Evolutionary conservation across 371 early-diverging fungal species (phyloP).

Genomic region (Sporodiniella umbellata): DNA sequence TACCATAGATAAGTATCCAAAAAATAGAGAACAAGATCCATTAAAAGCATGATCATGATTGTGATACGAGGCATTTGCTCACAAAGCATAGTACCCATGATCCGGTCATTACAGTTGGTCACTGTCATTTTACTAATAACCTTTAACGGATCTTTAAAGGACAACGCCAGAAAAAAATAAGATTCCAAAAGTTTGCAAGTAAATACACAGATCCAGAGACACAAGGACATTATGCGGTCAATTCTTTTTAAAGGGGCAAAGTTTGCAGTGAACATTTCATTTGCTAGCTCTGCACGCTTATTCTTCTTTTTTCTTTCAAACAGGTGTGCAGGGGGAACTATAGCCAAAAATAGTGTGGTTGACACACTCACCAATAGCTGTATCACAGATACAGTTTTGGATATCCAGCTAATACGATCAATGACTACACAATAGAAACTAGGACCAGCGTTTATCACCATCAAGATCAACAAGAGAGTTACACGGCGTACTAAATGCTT

Average conservation of each 20-base stretch:
- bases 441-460: conserved; percentile 68
- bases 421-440: conserved; percentile 59
- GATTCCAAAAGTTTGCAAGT: conserved; percentile 78
- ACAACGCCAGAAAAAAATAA: conserved; percentile 81
- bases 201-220: conserved; percentile 77
- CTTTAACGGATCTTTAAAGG: conserved; percentile 82
- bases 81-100: conserved; percentile 55
- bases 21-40: conserved; percentile 80
- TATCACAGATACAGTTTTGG: conserved; percentile 60
- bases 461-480: conserved; percentile 54
- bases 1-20: conserved; percentile 93
- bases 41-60: conserved; percentile 74
- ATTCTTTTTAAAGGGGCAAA: conserved; percentile 71
- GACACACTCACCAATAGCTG: conserved; percentile 67
- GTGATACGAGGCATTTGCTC: conserved; percentile 70
- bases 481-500: conserved; percentile 61
- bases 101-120: conserved; percentile 53
- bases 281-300: conserved; percentile 51
- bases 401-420: conserved; percentile 42
- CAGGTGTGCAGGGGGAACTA: conserved; percentile 66
- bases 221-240: conserved; percentile 75
- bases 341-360: conserved; percentile 64
- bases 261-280: conserved; percentile 75
- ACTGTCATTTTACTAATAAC: conserved; percentile 59
- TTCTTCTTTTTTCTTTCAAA: conserved; percentile 48